Evolutionary conservation across 352 stramenopile genomes (phyloP).

Genomic region (Globisporangium nodosum): DNA sequence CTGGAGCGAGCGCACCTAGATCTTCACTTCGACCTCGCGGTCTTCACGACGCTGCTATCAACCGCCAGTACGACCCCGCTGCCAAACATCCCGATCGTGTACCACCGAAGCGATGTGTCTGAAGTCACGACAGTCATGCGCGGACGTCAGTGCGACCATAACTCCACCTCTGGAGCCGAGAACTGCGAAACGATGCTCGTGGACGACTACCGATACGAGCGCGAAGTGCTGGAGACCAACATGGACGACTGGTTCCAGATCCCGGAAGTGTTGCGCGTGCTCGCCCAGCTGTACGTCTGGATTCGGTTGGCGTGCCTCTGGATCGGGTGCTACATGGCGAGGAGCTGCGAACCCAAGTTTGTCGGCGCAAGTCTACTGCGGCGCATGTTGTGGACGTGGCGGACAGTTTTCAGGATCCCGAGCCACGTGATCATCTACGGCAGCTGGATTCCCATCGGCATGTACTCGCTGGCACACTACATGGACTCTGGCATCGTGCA

Average conservation of each 20-base stretch:
- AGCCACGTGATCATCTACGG: slow-evolving; percentile 18
- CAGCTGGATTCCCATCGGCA: slow-evolving; percentile 14
- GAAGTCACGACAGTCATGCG: slow-evolving; percentile 3
- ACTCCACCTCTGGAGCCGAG: neutral
- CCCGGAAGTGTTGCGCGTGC: slow-evolving; percentile 20
- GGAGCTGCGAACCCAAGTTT: neutral
- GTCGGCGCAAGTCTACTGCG: neutral
- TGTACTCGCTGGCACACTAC: slow-evolving; percentile 12
- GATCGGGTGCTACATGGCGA: slow-evolving; percentile 9
- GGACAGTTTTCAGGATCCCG: slow-evolving; percentile 12
- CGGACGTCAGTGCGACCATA: neutral
- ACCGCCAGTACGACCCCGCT: neutral
- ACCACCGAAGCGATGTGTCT: neutral
- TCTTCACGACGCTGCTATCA: neutral
- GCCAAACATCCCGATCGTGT: neutral
- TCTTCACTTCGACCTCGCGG: neutral
- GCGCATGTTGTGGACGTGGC: slow-evolving; percentile 1
- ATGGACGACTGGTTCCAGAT: slow-evolving; percentile 26
- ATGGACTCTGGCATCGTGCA: slow-evolving; percentile 13
- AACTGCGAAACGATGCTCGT: slow-evolving; percentile 2
- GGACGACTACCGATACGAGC: slow-evolving; percentile 25
- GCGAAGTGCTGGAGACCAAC: slow-evolving; percentile 26
- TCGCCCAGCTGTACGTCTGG: slow-evolving; percentile 29
- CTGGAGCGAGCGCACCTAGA: neutral
- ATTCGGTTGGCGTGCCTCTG: slow-evolving; percentile 1